phyloP scores from a whole-genome alignment of 129 eudicot species.

The Tanacetum coccineum region DNA sequence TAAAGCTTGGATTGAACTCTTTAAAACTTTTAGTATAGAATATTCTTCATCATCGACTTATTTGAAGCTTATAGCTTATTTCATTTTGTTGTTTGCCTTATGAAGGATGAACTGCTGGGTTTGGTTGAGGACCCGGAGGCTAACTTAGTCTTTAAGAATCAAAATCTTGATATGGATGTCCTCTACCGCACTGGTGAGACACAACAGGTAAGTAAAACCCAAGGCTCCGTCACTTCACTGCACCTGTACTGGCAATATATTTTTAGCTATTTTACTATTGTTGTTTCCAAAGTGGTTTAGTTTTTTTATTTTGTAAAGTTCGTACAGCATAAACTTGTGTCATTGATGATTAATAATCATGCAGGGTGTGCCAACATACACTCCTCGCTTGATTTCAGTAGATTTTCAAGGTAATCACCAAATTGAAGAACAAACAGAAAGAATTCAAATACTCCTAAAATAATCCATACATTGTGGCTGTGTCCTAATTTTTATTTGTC shows the following conservation, averaged over 20 bases:
- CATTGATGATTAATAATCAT: background rate
- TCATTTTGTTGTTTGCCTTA: constrained; percentile 10
- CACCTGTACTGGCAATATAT: background rate
- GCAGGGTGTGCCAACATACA: constrained; percentile 82
- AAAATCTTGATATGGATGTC: constrained; percentile 65
- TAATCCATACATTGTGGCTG: background rate
- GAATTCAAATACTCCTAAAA: background rate
- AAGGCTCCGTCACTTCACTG: background rate
- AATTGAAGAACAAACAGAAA: background rate
- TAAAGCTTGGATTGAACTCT: background rate
- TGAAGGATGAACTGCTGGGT: constrained; percentile 92
- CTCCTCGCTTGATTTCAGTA: constrained; percentile 85
- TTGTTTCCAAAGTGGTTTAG: background rate
- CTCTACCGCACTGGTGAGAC: constrained; percentile 89
- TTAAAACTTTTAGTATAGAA: background rate
- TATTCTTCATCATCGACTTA: background rate
- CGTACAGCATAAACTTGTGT: background rate
- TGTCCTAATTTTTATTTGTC: background rate
- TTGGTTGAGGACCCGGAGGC: constrained; percentile 53
- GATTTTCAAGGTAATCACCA: constrained; percentile 65
- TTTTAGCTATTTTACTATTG: background rate
- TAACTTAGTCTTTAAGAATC: constrained; percentile 55
- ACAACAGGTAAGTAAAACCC: constrained; percentile 58
- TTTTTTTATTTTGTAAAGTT: background rate
- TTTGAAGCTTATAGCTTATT: constrained; percentile 8